Conservation (phyloP, 495 filamentous ascomycete species). For the Sordaria brevicollis region DNA sequence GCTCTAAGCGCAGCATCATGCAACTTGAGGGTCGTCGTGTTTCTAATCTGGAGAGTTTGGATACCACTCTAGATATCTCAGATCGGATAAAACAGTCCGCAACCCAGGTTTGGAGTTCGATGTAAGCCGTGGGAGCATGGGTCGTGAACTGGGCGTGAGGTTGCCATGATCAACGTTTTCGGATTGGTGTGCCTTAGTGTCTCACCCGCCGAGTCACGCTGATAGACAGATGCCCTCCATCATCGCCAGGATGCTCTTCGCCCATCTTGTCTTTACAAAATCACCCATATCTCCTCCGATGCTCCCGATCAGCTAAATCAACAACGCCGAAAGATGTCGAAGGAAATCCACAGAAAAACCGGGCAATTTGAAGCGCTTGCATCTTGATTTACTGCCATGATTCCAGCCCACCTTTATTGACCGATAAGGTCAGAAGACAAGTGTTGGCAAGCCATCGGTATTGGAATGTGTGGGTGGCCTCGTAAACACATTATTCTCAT, state of each 20-base stretch:
- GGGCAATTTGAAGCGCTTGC: neutral
- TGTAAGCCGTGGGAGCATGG: neutral
- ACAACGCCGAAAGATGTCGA: slow-evolving; percentile 9
- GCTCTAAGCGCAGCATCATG: neutral
- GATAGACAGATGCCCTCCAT: slow-evolving; percentile 6
- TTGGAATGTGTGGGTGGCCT: slow-evolving; percentile 3
- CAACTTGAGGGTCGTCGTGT: neutral
- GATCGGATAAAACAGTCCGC: neutral
- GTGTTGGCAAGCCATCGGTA: neutral
- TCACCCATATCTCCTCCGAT: slow-evolving; percentile 8
- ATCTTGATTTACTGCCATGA: neutral
- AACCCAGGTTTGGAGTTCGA: neutral
- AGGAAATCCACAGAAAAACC: neutral
- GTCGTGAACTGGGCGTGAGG: neutral
- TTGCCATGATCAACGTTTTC: slow-evolving; percentile 5
- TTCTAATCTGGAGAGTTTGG: neutral
- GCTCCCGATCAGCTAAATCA: slow-evolving; percentile 11
- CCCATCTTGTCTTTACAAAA: slow-evolving; percentile 7
- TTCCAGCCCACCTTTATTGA: slow-evolving; percentile 15
- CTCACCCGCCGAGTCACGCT: slow-evolving; percentile 24
- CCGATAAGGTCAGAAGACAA: slow-evolving; percentile 16
- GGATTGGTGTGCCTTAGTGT: slow-evolving; percentile 22
- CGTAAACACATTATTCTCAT: slow-evolving; percentile 1
- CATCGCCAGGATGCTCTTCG: slow-evolving; percentile 1
- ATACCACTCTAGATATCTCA: neutral